These are phyloP conservation scores for Pseudopyrenochaeta lycopersici DNA, from an alignment of 2,329 filamentous ascomycete genomes.

Conservation along the genomic window DNA sequence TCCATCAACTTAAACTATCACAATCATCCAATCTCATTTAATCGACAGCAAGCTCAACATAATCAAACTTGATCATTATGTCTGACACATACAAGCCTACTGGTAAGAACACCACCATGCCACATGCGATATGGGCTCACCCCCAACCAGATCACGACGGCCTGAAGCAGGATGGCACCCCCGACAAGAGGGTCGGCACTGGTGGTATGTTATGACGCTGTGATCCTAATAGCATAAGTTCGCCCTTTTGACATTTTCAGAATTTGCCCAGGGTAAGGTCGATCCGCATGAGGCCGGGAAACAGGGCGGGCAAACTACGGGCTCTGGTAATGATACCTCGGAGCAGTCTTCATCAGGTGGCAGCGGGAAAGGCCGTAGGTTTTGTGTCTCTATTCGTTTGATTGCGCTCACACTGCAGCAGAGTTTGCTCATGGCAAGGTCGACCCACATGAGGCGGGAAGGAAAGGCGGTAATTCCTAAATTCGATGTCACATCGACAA, in stretches of 20 bases:
- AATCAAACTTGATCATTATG: slow-evolving; percentile 6
- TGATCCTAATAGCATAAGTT: not conserved
- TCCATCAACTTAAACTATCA: no score
- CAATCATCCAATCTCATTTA: no score
- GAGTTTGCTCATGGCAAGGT: slow-evolving; percentile 21
- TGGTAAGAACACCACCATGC: slow-evolving; percentile 1
- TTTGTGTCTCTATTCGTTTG: not conserved
- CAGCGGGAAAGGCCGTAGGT: slow-evolving; percentile 10
- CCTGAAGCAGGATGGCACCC: slow-evolving; percentile 21
- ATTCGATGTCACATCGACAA: no score
- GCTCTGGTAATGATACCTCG: slow-evolving; percentile 5
- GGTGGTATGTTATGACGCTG: slow-evolving; percentile 12
- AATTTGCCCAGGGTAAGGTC: slow-evolving; percentile 25
- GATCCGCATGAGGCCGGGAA: slow-evolving; percentile 24
- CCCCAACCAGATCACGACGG: slow-evolving; percentile 14
- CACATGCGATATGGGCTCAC: not conserved
- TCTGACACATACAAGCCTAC: slow-evolving; percentile 18
- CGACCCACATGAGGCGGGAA: slow-evolving; percentile 19
- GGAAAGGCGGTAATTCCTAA: slow-evolving; percentile 21
- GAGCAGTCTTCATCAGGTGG: slow-evolving; percentile 1
- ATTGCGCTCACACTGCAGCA: not conserved
- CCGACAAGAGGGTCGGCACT: slow-evolving; percentile 23
- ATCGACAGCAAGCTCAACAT: no score
- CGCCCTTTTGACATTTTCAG: slow-evolving; percentile 2
- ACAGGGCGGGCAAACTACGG: slow-evolving; percentile 17